Percentiles rank a stretch among this genome's conserved stretches.
phyloP scores from a whole-genome alignment of 192 early-diverging fungal species.

The Rhizoclosmatium globosum region DNA sequence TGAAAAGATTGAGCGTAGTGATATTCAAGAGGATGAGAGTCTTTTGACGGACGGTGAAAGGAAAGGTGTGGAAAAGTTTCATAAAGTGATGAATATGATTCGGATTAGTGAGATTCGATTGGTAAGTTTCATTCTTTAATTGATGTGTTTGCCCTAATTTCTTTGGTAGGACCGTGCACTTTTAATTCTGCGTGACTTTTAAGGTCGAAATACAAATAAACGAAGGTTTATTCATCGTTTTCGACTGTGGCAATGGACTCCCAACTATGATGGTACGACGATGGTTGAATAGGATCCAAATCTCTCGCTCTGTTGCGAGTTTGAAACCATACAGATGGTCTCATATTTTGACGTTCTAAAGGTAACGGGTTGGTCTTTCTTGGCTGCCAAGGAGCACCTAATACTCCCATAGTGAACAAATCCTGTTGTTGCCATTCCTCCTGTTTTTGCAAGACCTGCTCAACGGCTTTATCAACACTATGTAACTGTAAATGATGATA shows the following conservation, averaged over 20 bases:
- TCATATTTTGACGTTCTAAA: too few relatives aligned
- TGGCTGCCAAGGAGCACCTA: conserved; percentile 21
- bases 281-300: too few relatives aligned
- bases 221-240: background rate
- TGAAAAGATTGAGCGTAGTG: conserved; percentile 52
- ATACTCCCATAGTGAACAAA: conserved; percentile 19
- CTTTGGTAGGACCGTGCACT: conserved; percentile 34
- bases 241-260: background rate
- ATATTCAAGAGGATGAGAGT: conserved; percentile 45
- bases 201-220: background rate
- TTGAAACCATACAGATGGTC: too few relatives aligned
- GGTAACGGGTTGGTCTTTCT: background rate
- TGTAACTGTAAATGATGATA: conserved; percentile 4
- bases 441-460: background rate
- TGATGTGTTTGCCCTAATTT: background rate
- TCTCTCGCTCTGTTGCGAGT: too few relatives aligned
- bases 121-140: background rate
- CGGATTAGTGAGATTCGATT: conserved; percentile 39
- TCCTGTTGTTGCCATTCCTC: conserved; percentile 10
- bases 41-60: conserved; percentile 48
- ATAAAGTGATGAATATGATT: conserved; percentile 38
- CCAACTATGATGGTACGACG: too few relatives aligned
- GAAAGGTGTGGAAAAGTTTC: conserved; percentile 30
- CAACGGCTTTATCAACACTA: background rate
- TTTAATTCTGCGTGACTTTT: conserved; percentile 47